These are phyloP conservation scores for Tylopilus intermedius DNA, from an alignment of 768 basidiomycete species.

Conservation along the genomic window DNA sequence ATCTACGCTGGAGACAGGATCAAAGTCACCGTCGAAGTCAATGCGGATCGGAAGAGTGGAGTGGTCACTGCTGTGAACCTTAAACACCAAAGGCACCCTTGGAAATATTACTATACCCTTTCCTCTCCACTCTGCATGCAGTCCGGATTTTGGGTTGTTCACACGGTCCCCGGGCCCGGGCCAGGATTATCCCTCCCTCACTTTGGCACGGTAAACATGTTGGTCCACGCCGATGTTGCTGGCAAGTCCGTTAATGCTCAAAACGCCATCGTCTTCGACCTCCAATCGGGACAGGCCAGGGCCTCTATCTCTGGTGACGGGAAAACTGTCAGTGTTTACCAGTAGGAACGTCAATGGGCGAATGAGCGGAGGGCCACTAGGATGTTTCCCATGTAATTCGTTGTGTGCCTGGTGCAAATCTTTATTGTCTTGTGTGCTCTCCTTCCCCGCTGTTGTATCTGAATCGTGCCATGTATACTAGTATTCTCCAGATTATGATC, in stretches of 20 bases:
- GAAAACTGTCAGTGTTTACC: background rate
- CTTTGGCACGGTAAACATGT: background rate
- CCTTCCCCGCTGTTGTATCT: too few relatives aligned
- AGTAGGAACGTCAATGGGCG: background rate
- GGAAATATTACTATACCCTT: background rate
- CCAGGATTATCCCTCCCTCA: background rate
- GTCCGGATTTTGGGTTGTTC: background rate
- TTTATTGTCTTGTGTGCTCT: too few relatives aligned
- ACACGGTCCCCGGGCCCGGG: background rate
- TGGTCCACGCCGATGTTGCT: background rate
- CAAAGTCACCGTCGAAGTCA: background rate
- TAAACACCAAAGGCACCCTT: background rate
- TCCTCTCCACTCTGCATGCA: background rate
- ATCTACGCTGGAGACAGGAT: background rate
- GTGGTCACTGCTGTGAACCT: background rate
- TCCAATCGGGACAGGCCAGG: background rate
- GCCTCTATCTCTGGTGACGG: background rate
- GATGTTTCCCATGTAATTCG: too few relatives aligned
- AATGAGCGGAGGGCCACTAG: too few relatives aligned
- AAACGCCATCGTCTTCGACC: background rate
- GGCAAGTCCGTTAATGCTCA: background rate
- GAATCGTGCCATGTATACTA: too few relatives aligned
- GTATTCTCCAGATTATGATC: too few relatives aligned
- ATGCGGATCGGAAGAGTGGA: background rate
- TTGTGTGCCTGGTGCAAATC: too few relatives aligned